Evolutionary conservation across 1,139 yeast species (phyloP).

Genomic region (Casaregolazyma lundiana): DNA sequence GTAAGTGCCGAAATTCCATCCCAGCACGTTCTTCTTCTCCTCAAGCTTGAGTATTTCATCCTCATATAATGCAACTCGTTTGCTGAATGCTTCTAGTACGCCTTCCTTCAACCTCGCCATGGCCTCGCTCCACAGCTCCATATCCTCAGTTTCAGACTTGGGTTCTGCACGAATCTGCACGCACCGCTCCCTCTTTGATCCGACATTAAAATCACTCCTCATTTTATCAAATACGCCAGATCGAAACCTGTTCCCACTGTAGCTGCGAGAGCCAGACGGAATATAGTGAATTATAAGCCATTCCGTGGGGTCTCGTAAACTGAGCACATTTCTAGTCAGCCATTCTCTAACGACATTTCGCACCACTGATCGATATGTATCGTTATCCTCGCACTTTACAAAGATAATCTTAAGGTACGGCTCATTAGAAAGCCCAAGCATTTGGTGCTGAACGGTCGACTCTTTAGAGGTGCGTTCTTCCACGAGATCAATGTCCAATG

Average conservation of each 20-base stretch:
- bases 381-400: conserved; percentile 60
- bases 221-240: conserved; percentile 62
- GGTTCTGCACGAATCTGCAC: conserved; percentile 36
- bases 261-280: conserved; percentile 43
- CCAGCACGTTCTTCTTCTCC: conserved; percentile 33
- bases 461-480: conserved; percentile 54
- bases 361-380: conserved; percentile 70
- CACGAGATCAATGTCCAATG: conserved; percentile 52
- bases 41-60: conserved; percentile 36
- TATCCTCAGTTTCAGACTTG: conserved; percentile 35
- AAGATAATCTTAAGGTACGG: conserved; percentile 67
- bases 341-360: conserved; percentile 81
- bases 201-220: conserved; percentile 55
- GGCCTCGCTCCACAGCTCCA: conserved; percentile 49
- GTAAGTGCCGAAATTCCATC: conserved; percentile 43
- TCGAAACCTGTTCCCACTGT: conserved; percentile 42
- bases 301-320: conserved; percentile 47
- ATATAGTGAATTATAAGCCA: conserved; percentile 61
- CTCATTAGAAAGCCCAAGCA: conserved; percentile 40
- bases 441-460: conserved; percentile 36
- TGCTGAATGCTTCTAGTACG: conserved; percentile 53
- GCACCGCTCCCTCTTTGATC: conserved; percentile 34
- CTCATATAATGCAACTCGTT: conserved; percentile 42
- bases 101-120: conserved; percentile 47
- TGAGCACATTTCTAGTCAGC: conserved; percentile 50